Conservation (phyloP, 495 filamentous ascomycete species). For the Monascus purpureus region DNA sequence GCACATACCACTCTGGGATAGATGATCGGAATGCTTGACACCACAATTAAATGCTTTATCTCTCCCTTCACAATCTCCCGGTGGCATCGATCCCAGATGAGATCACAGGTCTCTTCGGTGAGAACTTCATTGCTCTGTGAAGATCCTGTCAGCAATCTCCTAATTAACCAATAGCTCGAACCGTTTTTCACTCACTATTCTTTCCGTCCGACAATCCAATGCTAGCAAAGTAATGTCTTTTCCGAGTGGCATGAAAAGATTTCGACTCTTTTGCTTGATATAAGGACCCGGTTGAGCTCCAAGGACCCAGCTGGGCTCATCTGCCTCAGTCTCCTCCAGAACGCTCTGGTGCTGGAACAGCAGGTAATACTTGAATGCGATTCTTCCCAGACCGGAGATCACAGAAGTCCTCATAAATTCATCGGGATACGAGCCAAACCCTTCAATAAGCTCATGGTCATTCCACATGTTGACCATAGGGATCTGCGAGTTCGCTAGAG, state of each 20-base stretch:
- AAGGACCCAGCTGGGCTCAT: slow-evolving; percentile 86
- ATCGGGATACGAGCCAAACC: slow-evolving; percentile 84
- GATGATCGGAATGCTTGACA: slow-evolving; percentile 77
- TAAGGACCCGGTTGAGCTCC: slow-evolving; percentile 74
- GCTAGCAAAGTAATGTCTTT: slow-evolving; percentile 67
- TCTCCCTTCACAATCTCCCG: slow-evolving; percentile 69
- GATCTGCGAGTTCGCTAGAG: slow-evolving; percentile 83
- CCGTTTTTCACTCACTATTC: slow-evolving; percentile 36
- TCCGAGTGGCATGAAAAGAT: slow-evolving; percentile 74
- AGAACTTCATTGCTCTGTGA: slow-evolving; percentile 57
- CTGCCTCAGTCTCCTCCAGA: slow-evolving; percentile 56
- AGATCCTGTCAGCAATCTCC: slow-evolving; percentile 9
- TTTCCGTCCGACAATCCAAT: slow-evolving; percentile 82
- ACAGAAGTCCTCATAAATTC: slow-evolving; percentile 86
- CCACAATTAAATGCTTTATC: slow-evolving; percentile 76
- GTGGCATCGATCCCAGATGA: slow-evolving; percentile 72
- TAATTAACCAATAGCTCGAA: background rate
- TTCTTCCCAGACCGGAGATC: slow-evolving; percentile 73
- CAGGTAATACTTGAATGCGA: slow-evolving; percentile 97
- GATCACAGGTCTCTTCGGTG: slow-evolving; percentile 65
- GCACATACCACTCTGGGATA: slow-evolving; percentile 69
- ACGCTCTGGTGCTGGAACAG: slow-evolving; percentile 94
- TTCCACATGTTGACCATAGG: slow-evolving; percentile 98
- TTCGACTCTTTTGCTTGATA: slow-evolving; percentile 73
- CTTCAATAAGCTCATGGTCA: slow-evolving; percentile 97